Conservation (phyloP, 2,329 filamentous ascomycete genomes). For the Alternaria sp. region DNA sequence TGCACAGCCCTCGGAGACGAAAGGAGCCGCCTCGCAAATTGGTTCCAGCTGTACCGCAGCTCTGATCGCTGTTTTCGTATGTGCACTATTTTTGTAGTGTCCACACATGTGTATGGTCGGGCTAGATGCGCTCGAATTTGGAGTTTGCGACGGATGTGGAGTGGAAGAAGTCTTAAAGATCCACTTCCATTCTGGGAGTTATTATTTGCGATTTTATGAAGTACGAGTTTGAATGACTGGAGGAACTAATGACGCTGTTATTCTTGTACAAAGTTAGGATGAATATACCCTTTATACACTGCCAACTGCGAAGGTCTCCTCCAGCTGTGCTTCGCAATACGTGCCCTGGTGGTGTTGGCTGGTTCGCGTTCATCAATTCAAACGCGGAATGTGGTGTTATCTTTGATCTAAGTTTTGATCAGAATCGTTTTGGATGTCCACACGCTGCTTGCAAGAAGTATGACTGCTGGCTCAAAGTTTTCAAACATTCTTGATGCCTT, state of each 20-base stretch:
- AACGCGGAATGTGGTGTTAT: neutral
- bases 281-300: conserved; percentile 22
- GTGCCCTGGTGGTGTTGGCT: neutral
- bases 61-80: conserved; percentile 7
- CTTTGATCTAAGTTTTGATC: neutral
- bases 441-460: neutral
- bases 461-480: neutral
- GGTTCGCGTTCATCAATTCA: neutral
- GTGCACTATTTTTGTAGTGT: conserved; percentile 7
- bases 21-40: conserved; percentile 20
- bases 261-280: conserved; percentile 25
- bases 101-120: neutral
- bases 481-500: neutral
- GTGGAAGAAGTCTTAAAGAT: neutral
- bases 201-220: neutral
- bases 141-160: neutral
- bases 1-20: conserved; percentile 25
- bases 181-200: neutral
- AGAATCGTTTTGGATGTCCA: neutral
- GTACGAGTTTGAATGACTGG: neutral
- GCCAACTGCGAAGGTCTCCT: neutral
- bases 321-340: neutral
- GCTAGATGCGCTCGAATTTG: neutral
- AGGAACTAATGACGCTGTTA: conserved; percentile 6
- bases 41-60: conserved; percentile 1